Percentiles rank a stretch among this genome's conserved stretches.
Conservation (phyloP, 345 rosid genomes). For the Citrus reticulata region DNA sequence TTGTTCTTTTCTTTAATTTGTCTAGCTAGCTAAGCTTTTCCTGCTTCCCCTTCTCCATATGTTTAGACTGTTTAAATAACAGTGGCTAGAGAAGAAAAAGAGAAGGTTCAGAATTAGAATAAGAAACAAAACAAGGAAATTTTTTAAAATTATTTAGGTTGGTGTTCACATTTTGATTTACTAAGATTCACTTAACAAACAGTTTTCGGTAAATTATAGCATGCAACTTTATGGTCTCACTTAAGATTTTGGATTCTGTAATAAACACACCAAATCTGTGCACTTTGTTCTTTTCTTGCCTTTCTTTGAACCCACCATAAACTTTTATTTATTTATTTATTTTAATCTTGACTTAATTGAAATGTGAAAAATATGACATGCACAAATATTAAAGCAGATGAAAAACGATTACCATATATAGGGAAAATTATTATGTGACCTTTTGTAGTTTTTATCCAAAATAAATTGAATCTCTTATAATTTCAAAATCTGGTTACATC, state of each 20-base stretch:
- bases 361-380: not conserved
- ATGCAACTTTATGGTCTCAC: not conserved
- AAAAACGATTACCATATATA: no score
- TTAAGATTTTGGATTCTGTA: not conserved
- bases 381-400: not conserved
- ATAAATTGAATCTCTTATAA: not conserved
- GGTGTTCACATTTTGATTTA: not conserved
- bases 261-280: not conserved
- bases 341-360: not conserved
- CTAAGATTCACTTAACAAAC: not conserved
- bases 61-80: not conserved
- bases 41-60: not conserved
- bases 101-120: not conserved
- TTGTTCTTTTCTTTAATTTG: not conserved
- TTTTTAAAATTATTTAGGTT: not conserved
- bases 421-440: no score
- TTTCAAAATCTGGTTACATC: not conserved
- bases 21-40: not conserved
- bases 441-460: not conserved
- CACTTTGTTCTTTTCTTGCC: not conserved
- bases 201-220: not conserved
- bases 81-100: not conserved
- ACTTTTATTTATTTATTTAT: no score
- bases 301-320: not conserved
- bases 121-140: not conserved